Conservation (phyloP, 306 rosid species). For the Acacia melanoxylon region DNA sequence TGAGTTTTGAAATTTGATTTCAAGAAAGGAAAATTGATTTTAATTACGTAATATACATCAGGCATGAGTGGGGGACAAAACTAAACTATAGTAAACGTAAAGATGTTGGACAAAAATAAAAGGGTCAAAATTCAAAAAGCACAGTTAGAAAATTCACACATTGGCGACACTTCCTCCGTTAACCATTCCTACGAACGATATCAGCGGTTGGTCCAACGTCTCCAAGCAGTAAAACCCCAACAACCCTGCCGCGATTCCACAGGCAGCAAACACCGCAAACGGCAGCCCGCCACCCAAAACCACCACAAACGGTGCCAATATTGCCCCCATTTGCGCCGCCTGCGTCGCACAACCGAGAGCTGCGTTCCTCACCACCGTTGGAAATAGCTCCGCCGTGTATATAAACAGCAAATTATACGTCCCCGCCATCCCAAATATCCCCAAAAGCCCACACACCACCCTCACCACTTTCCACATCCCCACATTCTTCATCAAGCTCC, state of each 20-base stretch:
- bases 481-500: conserved; percentile 40
- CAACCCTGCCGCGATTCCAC: conserved; percentile 70
- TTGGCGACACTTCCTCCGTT: conserved; percentile 32
- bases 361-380: conserved; percentile 86
- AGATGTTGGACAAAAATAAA: background rate
- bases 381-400: conserved; percentile 80
- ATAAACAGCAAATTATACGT: conserved; percentile 79
- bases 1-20: background rate
- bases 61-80: background rate
- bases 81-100: background rate
- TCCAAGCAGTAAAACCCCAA: conserved; percentile 87
- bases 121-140: background rate
- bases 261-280: conserved; percentile 61
- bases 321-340: conserved; percentile 86
- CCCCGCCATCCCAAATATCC: conserved; percentile 92
- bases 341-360: conserved; percentile 75
- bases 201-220: conserved; percentile 72
- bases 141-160: background rate
- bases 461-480: conserved; percentile 51
- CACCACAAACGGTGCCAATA: conserved; percentile 83
- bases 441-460: conserved; percentile 70
- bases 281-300: conserved; percentile 75
- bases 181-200: conserved; percentile 69
- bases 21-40: background rate
- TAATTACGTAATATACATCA: background rate